phyloP scores from a whole-genome alignment of 2,329 filamentous ascomycete genomes.

The Trichoderma sp. region DNA sequence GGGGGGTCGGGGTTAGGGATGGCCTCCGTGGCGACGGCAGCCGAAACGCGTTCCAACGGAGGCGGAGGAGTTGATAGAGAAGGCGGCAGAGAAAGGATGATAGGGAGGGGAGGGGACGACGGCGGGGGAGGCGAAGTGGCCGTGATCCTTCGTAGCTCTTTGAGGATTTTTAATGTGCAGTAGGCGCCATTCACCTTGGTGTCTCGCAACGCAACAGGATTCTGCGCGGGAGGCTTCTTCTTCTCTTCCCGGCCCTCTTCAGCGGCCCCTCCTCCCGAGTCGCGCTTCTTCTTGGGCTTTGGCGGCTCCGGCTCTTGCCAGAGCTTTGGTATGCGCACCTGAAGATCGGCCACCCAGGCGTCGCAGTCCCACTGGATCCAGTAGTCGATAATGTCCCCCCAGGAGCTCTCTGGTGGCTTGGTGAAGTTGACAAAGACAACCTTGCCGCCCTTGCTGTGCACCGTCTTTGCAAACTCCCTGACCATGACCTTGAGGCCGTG shows the following conservation, averaged over 20 bases:
- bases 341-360: conserved; percentile 65
- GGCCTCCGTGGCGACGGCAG: neutral
- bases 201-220: conserved; percentile 45
- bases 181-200: conserved; percentile 46
- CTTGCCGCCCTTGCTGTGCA: conserved; percentile 64
- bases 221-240: conserved; percentile 35
- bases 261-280: conserved; percentile 27
- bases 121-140: conserved; percentile 20
- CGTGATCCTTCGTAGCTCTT: conserved; percentile 39
- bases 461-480: conserved; percentile 67
- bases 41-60: conserved; percentile 16
- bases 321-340: conserved; percentile 54
- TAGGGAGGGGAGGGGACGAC: neutral
- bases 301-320: conserved; percentile 54
- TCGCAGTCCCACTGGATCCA: conserved; percentile 76
- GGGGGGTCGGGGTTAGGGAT: conserved; percentile 7
- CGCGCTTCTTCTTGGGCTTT: conserved; percentile 40
- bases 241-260: conserved; percentile 29
- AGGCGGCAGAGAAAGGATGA: neutral
- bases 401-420: conserved; percentile 67
- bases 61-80: neutral
- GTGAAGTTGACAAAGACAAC: conserved; percentile 73
- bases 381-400: conserved; percentile 71
- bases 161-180: conserved; percentile 42
- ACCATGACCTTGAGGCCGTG: conserved; percentile 70